These are phyloP conservation scores for Suhomyces maxii DNA, from an alignment of 1,139 yeast species.

Conservation along the genomic window DNA sequence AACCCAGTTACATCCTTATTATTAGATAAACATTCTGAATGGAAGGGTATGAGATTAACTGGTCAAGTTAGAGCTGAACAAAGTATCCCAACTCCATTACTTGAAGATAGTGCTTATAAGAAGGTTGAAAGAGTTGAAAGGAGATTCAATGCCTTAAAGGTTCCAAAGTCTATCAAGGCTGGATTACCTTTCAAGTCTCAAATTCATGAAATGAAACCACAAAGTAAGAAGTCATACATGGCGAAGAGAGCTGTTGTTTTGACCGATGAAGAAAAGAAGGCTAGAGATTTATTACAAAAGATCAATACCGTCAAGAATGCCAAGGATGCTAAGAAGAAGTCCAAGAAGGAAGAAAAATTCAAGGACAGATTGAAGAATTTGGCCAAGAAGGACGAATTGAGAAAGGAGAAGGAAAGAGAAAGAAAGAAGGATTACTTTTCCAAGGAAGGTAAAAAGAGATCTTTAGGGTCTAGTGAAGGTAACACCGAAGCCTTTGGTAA, in stretches of 20 bases:
- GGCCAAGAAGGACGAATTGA: slow-evolving; percentile 70
- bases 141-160: slow-evolving; percentile 80
- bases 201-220: slow-evolving; percentile 84
- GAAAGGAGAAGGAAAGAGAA: slow-evolving; percentile 74
- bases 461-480: slow-evolving; percentile 42
- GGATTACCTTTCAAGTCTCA: slow-evolving; percentile 91
- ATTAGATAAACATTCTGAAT: slow-evolving; percentile 70
- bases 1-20: slow-evolving; percentile 94
- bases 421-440: slow-evolving; percentile 85
- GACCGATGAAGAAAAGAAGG: slow-evolving; percentile 91
- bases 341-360: slow-evolving; percentile 77
- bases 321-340: slow-evolving; percentile 75
- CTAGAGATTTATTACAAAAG: slow-evolving; percentile 85
- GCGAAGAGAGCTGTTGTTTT: slow-evolving; percentile 92
- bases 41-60: slow-evolving; percentile 96
- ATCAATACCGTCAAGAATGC: slow-evolving; percentile 81
- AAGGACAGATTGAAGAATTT: slow-evolving; percentile 71
- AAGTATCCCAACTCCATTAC: slow-evolving; percentile 64
- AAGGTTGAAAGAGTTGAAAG: slow-evolving; percentile 88
- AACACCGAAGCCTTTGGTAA: slow-evolving; percentile 38
- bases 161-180: slow-evolving; percentile 75
- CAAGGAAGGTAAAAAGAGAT: slow-evolving; percentile 69
- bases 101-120: slow-evolving; percentile 66
- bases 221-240: slow-evolving; percentile 77
- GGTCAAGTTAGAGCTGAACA: slow-evolving; percentile 87